Base-by-base conservation (phyloP, 2,329 filamentous ascomycete genomes). In the Metarhizium sp. region DNA sequence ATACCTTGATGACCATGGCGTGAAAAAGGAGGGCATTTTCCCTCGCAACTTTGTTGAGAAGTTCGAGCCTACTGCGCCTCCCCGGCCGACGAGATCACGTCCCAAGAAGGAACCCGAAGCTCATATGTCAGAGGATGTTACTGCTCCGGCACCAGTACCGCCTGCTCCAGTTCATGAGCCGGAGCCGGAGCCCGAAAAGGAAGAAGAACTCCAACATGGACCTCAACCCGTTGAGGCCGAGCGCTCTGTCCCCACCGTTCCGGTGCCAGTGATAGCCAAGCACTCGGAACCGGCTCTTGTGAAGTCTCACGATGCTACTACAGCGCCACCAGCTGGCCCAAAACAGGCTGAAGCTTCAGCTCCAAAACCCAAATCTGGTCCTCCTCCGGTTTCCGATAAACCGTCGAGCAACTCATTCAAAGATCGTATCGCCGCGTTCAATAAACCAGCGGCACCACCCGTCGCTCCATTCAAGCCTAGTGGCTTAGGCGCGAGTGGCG, bases 31-130 rank as follows among this genome's bases (percentile, higher is more conserved):
- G 67, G 92, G 92, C 62, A 88, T 96, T 64, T 97, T 96, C 71
- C 92, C 91, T 52, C 87, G 88, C 69, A 99, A 97, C 74, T 99
- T 99, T 69, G 94, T 99, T 66, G 94, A 99, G 73, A 90, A 87
- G 73, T 95, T 90, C 72, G 92, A 97, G 70, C 94, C 94, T 42
- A 87, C 85, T 55, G 87, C 92, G 60, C 94, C 94, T 58, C 90
- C 92, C 58, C 85, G 94, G 57, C 94, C 94, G 56, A 80, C 82
- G 59, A 85, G 94, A 65, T 77, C 82, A 16, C 85, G 89, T 61
- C 73, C 80, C 53, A 92, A 87, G 75, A 88, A 84, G 67, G 71
- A 72, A 38, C 60, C 66, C 30, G 68, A 71, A 55, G 63, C 67
- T 59, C 60, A 69, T 53, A 64, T 67, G 25, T 64, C 74, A 55